Percentiles rank a stretch among this genome's conserved stretches.
Conservation (phyloP, 2,329 filamentous ascomycete genomes). For the Alternaria sp. region DNA sequence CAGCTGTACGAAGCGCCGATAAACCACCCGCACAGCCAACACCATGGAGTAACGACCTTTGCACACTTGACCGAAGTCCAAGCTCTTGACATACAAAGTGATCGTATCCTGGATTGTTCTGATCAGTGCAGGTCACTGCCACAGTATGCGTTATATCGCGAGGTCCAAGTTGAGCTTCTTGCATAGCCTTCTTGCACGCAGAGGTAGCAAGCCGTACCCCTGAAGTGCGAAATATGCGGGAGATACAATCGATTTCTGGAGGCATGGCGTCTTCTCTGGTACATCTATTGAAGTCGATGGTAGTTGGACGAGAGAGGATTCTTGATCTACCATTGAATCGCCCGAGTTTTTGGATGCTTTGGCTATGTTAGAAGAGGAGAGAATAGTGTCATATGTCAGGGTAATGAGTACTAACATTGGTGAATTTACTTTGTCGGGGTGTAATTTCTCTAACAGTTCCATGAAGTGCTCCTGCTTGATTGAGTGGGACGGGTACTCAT, state of each 20-base stretch:
- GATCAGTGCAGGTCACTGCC: slow-evolving; percentile 50
- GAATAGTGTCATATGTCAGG: neutral
- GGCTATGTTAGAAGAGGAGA: neutral
- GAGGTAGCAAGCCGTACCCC: slow-evolving; percentile 42
- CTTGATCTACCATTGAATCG: slow-evolving; percentile 24
- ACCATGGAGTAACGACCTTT: slow-evolving; percentile 48
- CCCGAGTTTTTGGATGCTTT: slow-evolving; percentile 26
- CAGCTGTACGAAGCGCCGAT: slow-evolving; percentile 55
- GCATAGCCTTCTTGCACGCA: slow-evolving; percentile 46
- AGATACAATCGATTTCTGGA: slow-evolving; percentile 35
- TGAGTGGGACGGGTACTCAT: slow-evolving; percentile 26
- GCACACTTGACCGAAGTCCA: slow-evolving; percentile 36
- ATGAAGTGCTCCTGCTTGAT: slow-evolving; percentile 23
- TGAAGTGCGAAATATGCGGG: slow-evolving; percentile 34
- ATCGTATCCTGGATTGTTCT: slow-evolving; percentile 52
- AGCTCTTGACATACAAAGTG: slow-evolving; percentile 48
- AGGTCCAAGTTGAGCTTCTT: slow-evolving; percentile 33
- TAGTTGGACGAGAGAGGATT: slow-evolving; percentile 23
- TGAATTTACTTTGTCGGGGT: slow-evolving; percentile 17
- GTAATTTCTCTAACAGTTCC: slow-evolving; percentile 15
- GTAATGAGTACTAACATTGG: slow-evolving; percentile 16
- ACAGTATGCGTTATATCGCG: slow-evolving; percentile 50
- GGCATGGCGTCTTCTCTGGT: slow-evolving; percentile 20
- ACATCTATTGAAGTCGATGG: slow-evolving; percentile 15
- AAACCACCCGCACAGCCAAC: slow-evolving; percentile 53